Evolutionary conservation across 805 yeast genomes (phyloP).

Genomic region (Saccharomycopsis javanensis): DNA sequence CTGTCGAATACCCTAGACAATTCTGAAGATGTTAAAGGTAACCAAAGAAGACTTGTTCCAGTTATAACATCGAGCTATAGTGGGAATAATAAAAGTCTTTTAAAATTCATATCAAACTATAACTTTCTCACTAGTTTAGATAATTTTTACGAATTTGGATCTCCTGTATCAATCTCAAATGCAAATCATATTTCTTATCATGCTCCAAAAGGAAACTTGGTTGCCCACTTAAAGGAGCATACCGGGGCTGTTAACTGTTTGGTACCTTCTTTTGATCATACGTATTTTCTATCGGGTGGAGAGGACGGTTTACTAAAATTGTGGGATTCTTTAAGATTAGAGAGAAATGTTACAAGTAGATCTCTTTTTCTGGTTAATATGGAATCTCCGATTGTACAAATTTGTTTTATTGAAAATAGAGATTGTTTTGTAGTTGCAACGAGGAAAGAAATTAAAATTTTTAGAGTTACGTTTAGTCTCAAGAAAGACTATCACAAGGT

Average conservation of each 20-base stretch:
- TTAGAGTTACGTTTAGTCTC: constrained; percentile 27
- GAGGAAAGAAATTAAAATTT: constrained; percentile 29
- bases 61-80: constrained; percentile 47
- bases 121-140: constrained; percentile 47
- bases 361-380: constrained; percentile 40
- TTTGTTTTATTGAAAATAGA: constrained; percentile 43
- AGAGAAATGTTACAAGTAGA: constrained; percentile 46
- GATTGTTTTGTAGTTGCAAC: constrained; percentile 48
- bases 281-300: constrained; percentile 69
- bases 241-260: constrained; percentile 47
- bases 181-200: neutral
- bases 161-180: constrained; percentile 17
- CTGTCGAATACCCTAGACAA: constrained; percentile 31
- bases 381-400: constrained; percentile 38
- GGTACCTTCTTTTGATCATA: constrained; percentile 49
- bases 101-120: constrained; percentile 43
- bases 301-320: constrained; percentile 61
- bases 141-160: constrained; percentile 64
- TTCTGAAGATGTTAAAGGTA: constrained; percentile 36
- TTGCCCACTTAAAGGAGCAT: constrained; percentile 58
- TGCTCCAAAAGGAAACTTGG: constrained; percentile 41
- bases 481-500: constrained; percentile 16
- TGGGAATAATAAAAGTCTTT: constrained; percentile 58
- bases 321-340: constrained; percentile 68
- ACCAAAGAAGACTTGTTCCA: constrained; percentile 13